Conservation (phyloP, 768 basidiomycete species). For the Suillus brevipes region DNA sequence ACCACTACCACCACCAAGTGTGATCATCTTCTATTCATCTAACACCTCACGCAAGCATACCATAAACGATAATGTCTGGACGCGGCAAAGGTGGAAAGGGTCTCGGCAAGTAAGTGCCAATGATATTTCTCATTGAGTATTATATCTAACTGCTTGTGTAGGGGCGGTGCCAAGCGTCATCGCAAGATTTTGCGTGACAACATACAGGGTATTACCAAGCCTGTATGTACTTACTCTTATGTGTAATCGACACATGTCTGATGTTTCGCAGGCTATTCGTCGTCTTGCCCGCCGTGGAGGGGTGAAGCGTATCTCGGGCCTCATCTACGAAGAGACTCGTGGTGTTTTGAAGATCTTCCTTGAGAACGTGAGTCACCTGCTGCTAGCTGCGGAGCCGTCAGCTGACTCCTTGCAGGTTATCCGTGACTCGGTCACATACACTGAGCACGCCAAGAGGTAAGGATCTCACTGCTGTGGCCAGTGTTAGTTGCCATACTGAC, state of each 20-base stretch:
- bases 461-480: background rate
- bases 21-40: conserved; percentile 7
- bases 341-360: conserved; percentile 91
- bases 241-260: conserved; percentile 33
- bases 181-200: conserved; percentile 49
- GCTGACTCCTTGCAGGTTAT: conserved; percentile 59
- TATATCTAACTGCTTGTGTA: conserved; percentile 18
- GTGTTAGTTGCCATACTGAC: conserved; percentile 5
- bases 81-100: conserved; percentile 54
- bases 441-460: conserved; percentile 83
- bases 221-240: conserved; percentile 31
- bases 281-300: conserved; percentile 90
- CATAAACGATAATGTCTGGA: conserved; percentile 40
- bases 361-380: conserved; percentile 62
- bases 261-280: conserved; percentile 75
- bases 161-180: conserved; percentile 48
- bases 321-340: conserved; percentile 92
- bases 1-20: conserved; percentile 26
- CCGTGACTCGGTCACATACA: conserved; percentile 91
- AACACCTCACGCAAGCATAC: conserved; percentile 13
- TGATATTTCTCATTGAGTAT: background rate
- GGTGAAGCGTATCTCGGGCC: conserved; percentile 88
- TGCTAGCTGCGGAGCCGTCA: conserved; percentile 1
- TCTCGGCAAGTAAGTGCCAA: conserved; percentile 39
- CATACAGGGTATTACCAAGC: conserved; percentile 55